Base-by-base conservation (phyloP, 139 green algal species). In the Tetraselmis chui region DNA sequence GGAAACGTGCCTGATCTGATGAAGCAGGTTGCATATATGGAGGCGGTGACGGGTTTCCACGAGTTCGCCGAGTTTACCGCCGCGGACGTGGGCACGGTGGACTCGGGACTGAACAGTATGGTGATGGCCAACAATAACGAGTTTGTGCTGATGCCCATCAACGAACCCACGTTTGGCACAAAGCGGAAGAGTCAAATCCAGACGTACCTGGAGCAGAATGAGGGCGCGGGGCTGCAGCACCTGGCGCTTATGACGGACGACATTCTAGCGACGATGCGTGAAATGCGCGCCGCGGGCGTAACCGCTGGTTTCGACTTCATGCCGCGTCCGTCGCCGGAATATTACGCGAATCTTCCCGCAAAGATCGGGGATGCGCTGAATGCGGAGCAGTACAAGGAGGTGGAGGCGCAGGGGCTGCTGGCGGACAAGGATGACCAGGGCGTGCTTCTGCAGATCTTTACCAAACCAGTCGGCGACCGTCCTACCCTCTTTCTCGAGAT, bases 401-500 rank as follows among this genome's bases (percentile, higher is more conserved):
- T 27, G 32, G 32, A 76, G 18, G 32, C 32, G 29, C 28, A 31
- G 75, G 97, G 97, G 11, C 92, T 99, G 30, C 90, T 99, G 75
- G 95, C 94, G 25, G 97, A 99, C 89, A 90, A 90, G 59, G 97
- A 99, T 85, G 96, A 99, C 87, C 95, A 99, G 89, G 97, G 97
- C 1, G 85, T 98, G 30, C 90, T 99, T 80, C 86, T 99, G 85
- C 97, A 98, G 87, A 94, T 97, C 81, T 98, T 98, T 87, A 98
- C 92, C 59, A 93, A 93, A 87, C 94, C 94, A 2, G 83, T 98
- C 30, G 89, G 89, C 32, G 92, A 94, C 85, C 79, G 96, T 18
- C 93, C 97, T 23, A 99, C 97, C 1, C 75, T 99, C 28, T 99
- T 99, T 82, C 89, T 99, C 59, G 97, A 99, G 89, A 97, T 99